Base-by-base conservation (phyloP, 306 rosid species). In the Trifolium pratense region DNA sequence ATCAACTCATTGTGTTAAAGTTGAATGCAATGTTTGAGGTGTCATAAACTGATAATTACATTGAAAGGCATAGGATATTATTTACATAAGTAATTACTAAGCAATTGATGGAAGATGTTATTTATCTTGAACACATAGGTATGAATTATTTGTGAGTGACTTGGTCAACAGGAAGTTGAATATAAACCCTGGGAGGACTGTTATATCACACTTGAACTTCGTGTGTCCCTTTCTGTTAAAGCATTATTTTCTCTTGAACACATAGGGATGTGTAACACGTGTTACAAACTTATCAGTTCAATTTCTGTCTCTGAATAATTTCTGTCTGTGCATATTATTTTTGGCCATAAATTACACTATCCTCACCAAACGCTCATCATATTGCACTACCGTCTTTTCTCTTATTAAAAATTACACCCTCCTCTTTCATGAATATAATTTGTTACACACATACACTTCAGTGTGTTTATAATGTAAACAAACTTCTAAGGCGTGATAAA, bases 1-100 rank as follows among this genome's bases (percentile, higher is more conserved):
- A 31, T 78, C 20, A 17, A 52, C 52, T 64, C 66, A 16, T 29
- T 52, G 29, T 49, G 78, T 49, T 74, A 16, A 63, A 62, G 4
- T n/a, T 46, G n/a, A 40, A 42, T 73, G 69, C 61, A 42, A 0
- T 18, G 53, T 61, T 60, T 13, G 14, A 26, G 59, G 32, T 31
- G 15, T 42, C 6, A 13, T 45, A 45, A 46, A 46, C 15, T 21
- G 61, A 46, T 63, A 14, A 36, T 32, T 74, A 32, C 39, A 49
- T 46, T 46, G 36, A 5, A 63, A 74, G 63, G 52, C 52, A 18
- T 21, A 32, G 63, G 15, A 13, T 49, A 61, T 60, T 5, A 48
- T 62, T 45, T 45, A 7, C 45, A 31, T 25, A 42, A 58, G 16
- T 73, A n/a, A 73, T 26, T 59, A 15, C 34, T 73, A 31, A 16